These are phyloP conservation scores for Colletotrichum gigasporum DNA, from an alignment of 2,329 filamentous ascomycete species.

Conservation along the genomic window DNA sequence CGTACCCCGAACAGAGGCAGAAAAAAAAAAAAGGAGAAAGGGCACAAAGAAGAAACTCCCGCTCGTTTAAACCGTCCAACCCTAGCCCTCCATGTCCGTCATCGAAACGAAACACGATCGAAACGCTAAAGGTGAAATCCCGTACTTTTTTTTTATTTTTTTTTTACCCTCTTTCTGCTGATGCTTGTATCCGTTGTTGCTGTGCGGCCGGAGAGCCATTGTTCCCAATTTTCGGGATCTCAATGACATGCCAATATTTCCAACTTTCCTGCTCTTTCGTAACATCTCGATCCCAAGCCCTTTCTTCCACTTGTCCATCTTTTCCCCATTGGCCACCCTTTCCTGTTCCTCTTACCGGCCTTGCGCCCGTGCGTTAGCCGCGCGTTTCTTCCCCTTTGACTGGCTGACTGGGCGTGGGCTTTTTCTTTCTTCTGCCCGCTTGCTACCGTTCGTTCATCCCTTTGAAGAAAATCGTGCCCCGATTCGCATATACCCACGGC, in stretches of 20 bases:
- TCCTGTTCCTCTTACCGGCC: not conserved
- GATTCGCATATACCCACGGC: not conserved
- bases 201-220: too few species aligned
- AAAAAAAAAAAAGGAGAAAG: too few species aligned
- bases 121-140: slow-evolving; percentile 4
- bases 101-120: slow-evolving; percentile 27
- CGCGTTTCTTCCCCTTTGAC: not conserved
- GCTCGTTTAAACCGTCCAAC: too few species aligned
- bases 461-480: not conserved
- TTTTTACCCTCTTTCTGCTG: too few species aligned
- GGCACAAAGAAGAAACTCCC: too few species aligned
- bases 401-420: too few species aligned
- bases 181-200: too few species aligned
- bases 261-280: not conserved
- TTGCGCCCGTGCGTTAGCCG: not conserved
- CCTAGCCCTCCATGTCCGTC: not conserved
- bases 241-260: slow-evolving; percentile 21
- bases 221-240: slow-evolving; percentile 5
- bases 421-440: too few species aligned
- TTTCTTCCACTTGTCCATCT: not conserved
- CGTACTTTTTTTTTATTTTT: not conserved
- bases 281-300: not conserved
- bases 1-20: too few species aligned
- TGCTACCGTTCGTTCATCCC: not conserved
- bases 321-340: not conserved